phyloP scores from a whole-genome alignment of 257 asterid genomes.

The Solanum chiquidenum region DNA sequence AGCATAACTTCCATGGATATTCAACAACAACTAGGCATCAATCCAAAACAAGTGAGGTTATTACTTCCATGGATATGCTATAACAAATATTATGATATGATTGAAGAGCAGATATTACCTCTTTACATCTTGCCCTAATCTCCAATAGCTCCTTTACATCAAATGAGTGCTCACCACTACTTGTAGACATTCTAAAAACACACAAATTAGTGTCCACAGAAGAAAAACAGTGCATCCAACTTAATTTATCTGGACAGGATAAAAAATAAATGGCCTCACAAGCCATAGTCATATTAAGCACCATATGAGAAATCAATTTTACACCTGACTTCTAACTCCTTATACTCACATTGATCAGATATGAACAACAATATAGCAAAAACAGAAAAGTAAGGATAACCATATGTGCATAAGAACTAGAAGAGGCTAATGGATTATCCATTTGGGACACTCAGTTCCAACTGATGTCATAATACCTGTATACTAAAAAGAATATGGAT shows the following conservation, averaged over 20 bases:
- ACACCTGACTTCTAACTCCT: not conserved
- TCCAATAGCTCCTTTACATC: slow-evolving; percentile 46
- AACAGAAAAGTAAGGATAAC: not conserved
- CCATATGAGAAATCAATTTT: not conserved
- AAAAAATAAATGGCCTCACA: not conserved
- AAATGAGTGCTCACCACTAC: slow-evolving; percentile 30
- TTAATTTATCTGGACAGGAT: not conserved
- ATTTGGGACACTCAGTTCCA: not conserved
- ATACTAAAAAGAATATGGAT: not conserved
- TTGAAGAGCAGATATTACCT: slow-evolving; percentile 28
- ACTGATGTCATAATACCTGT: not conserved
- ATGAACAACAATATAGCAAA: not conserved
- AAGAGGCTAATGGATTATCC: not conserved
- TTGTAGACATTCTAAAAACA: slow-evolving; percentile 53
- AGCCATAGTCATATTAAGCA: not conserved
- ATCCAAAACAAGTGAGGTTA: not conserved
- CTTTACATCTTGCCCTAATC: slow-evolving; percentile 58
- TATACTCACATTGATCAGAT: not conserved
- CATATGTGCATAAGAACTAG: not conserved
- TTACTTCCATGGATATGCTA: not conserved
- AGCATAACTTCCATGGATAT: not conserved
- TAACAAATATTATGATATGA: not conserved
- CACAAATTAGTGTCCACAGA: not conserved
- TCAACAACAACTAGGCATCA: not conserved
- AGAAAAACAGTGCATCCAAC: not conserved